phyloP scores from a whole-genome alignment of 75 land plant genomes.

The Gnetum montanum region DNA sequence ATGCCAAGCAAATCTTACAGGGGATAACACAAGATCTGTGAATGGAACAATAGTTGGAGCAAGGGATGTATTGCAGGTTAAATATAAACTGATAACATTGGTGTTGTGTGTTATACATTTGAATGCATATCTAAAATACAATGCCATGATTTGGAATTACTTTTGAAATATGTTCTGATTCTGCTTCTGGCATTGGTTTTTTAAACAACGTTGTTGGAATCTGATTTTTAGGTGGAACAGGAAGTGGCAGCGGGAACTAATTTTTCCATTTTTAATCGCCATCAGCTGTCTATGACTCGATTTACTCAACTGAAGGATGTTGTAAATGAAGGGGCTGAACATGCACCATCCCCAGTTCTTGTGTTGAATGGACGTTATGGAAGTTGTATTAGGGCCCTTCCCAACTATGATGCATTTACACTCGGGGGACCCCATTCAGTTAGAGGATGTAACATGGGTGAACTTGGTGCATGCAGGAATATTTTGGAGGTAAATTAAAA shows the following conservation, averaged over 20 bases:
- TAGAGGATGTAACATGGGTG: slow-evolving; percentile 95
- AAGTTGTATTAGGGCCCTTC: slow-evolving; percentile 91
- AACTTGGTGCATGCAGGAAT: slow-evolving; percentile 79
- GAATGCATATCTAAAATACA: background rate
- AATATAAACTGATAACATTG: too few relatives aligned
- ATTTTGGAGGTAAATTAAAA: slow-evolving; percentile 69
- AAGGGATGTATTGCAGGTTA: slow-evolving; percentile 95
- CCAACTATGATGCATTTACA: slow-evolving; percentile 94
- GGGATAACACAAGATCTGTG: slow-evolving; percentile 78
- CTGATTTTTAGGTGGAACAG: slow-evolving; percentile 73
- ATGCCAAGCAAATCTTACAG: slow-evolving; percentile 83
- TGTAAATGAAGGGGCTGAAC: slow-evolving; percentile 50
- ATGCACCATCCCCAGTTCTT: slow-evolving; percentile 72
- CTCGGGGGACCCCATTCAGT: slow-evolving; percentile 97
- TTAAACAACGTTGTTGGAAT: background rate
- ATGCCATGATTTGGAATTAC: too few relatives aligned
- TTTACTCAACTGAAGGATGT: slow-evolving; percentile 65
- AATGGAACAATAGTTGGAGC: slow-evolving; percentile 91
- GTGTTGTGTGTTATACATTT: background rate
- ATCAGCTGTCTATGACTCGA: slow-evolving; percentile 72
- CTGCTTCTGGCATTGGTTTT: background rate
- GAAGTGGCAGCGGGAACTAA: slow-evolving; percentile 85
- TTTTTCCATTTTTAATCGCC: slow-evolving; percentile 88
- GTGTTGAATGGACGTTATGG: slow-evolving; percentile 94
- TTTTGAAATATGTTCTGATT: slow-evolving; percentile 2